Base-by-base conservation (phyloP, 148 eudicot species). In the Fagopyrum tataricum region DNA sequence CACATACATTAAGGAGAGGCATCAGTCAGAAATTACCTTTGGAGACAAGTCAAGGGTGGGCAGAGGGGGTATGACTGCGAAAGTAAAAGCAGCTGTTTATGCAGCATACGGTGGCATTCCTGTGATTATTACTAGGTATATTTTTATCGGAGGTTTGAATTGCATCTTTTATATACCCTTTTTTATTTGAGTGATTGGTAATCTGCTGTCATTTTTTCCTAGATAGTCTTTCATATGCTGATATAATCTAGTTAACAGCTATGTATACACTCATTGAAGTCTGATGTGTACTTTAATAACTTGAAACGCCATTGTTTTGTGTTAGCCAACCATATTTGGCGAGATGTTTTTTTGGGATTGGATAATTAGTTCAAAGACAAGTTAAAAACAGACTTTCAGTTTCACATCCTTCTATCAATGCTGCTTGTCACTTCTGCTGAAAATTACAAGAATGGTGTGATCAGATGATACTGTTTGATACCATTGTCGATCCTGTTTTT, bases 11-110 rank as follows among this genome's bases (percentile, higher is more conserved):
- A 89, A 85, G 86, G 96, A 91, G 76, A 83, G 74, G 76, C 92
- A 86, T 78, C 96, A 94, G 72, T 85, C 87, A 51, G 75, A 77
- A 55, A 91, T 94, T 72, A 91, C 97, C 55, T 94, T 94, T 80
- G 98, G 98, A 58, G 98, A 94, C 77, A 94, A 94, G 80, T 94
- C 98, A 13, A 84, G 98, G 77, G 77, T 94, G 79, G 98, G 98
- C 43, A 88, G 98, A 83, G 98, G 98, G 61, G 98, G 98, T 53
- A 94, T 94, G 98, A 88, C 93, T 24, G 98, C 98, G 71, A 94
- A 94, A 84, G 98, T 94, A 67, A 90, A 89, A 84, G 97, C 98
- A 82, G 98, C 98, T 76, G 88, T 87, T 73, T 81, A 88, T 85
- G 96, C 98, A 71, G 91, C 98, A 24, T 48, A 85, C 78, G 91